phyloP scores from a whole-genome alignment of 306 rosid genomes.

The Astragalus glycyphyllos region DNA sequence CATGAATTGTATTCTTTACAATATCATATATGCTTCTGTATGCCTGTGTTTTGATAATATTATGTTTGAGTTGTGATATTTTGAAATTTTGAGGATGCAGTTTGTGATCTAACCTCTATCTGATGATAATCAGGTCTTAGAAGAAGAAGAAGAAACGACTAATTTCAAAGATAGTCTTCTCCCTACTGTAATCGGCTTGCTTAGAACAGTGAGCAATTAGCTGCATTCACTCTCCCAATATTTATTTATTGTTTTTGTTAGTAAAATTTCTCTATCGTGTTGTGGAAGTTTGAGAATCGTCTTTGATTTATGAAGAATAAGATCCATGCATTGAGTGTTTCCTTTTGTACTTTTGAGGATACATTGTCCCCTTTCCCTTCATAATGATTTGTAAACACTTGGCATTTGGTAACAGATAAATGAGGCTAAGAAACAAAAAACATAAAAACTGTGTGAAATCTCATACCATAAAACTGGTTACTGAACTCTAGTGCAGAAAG shows the following conservation, averaged over 20 bases:
- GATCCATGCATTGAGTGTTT: constrained; percentile 18
- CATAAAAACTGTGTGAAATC: constrained; percentile 15
- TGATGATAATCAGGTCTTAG: constrained; percentile 61
- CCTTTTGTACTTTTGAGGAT: constrained; percentile 40
- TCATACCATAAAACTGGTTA: background rate
- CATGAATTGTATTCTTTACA: constrained; percentile 27
- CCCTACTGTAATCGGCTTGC: constrained; percentile 92
- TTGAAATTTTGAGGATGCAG: constrained; percentile 37
- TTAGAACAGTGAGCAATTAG: constrained; percentile 86
- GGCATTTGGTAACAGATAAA: constrained; percentile 10
- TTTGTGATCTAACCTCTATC: constrained; percentile 48
- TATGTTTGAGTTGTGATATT: constrained; percentile 28
- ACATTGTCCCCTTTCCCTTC: constrained; percentile 30
- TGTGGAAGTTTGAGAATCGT: constrained; percentile 35
- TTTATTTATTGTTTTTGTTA: constrained; percentile 26
- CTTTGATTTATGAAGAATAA: constrained; percentile 28
- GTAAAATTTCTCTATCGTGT: constrained; percentile 26
- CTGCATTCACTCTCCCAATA: constrained; percentile 25
- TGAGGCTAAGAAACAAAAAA: constrained; percentile 15
- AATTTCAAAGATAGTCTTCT: constrained; percentile 84
- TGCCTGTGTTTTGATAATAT: background rate
- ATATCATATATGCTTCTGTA: constrained; percentile 11
- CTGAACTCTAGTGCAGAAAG: constrained; percentile 19
- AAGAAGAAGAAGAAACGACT: constrained; percentile 83
- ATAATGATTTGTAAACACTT: constrained; percentile 1